Evolutionary conservation across 2,329 filamentous ascomycete genomes (phyloP).

Genomic region (Bipolaris victoriae): DNA sequence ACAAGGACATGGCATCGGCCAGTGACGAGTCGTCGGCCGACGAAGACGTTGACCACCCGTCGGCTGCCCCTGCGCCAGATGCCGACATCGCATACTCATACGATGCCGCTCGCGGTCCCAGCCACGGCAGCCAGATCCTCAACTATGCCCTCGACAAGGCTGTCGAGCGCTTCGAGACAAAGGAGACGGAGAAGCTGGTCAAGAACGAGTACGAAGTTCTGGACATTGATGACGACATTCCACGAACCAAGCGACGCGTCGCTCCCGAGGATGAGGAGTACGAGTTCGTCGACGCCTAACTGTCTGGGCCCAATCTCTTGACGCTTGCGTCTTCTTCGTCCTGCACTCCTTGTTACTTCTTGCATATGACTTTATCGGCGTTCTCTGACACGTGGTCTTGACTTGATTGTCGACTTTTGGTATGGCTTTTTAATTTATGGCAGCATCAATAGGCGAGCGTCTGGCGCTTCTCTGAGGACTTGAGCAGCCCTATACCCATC

Average conservation of each 20-base stretch:
- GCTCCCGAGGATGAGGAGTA: conserved; percentile 50
- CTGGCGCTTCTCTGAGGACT: conserved; percentile 52
- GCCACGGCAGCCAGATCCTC: conserved; percentile 63
- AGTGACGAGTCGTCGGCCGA: conserved; percentile 53
- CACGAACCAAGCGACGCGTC: conserved; percentile 39
- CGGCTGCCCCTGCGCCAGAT: conserved; percentile 55
- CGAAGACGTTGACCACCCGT: conserved; percentile 53
- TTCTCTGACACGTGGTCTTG: conserved; percentile 25
- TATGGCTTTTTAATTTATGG: conserved; percentile 40
- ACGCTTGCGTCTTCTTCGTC: conserved; percentile 11
- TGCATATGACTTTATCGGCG: conserved; percentile 33
- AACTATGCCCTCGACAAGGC: conserved; percentile 63
- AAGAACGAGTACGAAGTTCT: conserved; percentile 65
- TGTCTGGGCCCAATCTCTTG: conserved; percentile 5
- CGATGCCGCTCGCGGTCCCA: conserved; percentile 58
- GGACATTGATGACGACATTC: conserved; percentile 45
- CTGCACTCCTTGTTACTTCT: conserved; percentile 20
- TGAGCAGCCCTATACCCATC: conserved; percentile 49
- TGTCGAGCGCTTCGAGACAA: conserved; percentile 65
- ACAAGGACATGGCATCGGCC: conserved; percentile 53
- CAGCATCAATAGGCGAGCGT: conserved; percentile 52
- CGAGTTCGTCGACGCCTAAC: conserved; percentile 48
- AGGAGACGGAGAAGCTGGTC: conserved; percentile 66
- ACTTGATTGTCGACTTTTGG: conserved; percentile 25
- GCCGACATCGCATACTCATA: conserved; percentile 61